These are phyloP conservation scores for Capsella bursapastoris DNA, from an alignment of 345 rosid species.

Conservation along the genomic window DNA sequence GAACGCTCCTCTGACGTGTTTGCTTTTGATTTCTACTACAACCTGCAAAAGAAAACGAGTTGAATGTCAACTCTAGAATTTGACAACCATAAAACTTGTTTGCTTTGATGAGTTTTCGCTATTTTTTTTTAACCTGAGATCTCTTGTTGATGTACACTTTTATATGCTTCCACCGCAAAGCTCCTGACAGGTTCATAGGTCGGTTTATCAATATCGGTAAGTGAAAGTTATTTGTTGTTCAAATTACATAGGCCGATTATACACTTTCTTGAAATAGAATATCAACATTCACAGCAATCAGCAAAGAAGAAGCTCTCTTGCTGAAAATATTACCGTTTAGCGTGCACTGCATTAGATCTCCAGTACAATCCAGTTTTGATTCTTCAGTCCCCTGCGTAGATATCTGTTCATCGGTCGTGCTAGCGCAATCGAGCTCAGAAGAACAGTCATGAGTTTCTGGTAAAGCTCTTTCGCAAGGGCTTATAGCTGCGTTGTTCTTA, in stretches of 20 bases:
- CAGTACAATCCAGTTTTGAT: conserved; percentile 56
- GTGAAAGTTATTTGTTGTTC: not conserved
- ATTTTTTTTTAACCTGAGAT: conserved; percentile 60
- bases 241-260: not conserved
- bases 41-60: conserved; percentile 50
- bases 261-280: not conserved
- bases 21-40: conserved; percentile 75
- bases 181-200: conserved; percentile 55
- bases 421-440: conserved; percentile 35
- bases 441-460: conserved; percentile 49
- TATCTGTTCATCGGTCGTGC: conserved; percentile 18
- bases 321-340: conserved; percentile 59
- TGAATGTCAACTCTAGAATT: conserved; percentile 15
- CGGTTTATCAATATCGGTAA: conserved; percentile 5
- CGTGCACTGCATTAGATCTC: conserved; percentile 74
- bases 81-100: not conserved
- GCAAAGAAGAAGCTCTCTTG: conserved; percentile 4
- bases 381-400: conserved; percentile 44
- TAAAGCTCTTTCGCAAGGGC: conserved; percentile 69
- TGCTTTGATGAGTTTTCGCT: not conserved
- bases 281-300: not conserved
- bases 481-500: conserved; percentile 80
- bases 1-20: conserved; percentile 92
- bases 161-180: conserved; percentile 61
- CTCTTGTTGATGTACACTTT: conserved; percentile 73